These are phyloP conservation scores for Epithemia pelagica DNA, from an alignment of 108 stramenopile species.

Conservation along the genomic window DNA sequence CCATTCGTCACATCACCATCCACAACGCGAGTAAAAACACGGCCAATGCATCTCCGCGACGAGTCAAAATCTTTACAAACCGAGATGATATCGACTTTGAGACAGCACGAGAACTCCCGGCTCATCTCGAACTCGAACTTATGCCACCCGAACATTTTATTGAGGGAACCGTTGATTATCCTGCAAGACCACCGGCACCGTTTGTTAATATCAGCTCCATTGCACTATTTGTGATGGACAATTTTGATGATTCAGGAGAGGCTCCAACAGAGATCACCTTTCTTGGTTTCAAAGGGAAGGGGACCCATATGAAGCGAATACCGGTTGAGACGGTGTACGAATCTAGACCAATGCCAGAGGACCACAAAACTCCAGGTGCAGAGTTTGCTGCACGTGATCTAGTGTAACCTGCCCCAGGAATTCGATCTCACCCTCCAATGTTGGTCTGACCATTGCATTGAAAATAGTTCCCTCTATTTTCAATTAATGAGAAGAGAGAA, in stretches of 20 bases:
- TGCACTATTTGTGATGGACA: constrained; percentile 68
- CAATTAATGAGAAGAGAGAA: too few species aligned
- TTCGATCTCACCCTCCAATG: too few species aligned
- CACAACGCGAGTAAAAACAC: constrained; percentile 10
- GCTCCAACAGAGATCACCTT: constrained; percentile 65
- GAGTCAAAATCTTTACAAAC: constrained; percentile 56
- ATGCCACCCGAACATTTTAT: constrained; percentile 62
- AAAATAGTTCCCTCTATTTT: too few species aligned
- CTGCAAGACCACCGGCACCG: constrained; percentile 69
- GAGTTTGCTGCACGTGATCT: constrained; percentile 32
- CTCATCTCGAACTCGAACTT: constrained; percentile 42
- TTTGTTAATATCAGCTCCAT: constrained; percentile 73
- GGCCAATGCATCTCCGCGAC: constrained; percentile 47
- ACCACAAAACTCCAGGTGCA: constrained; percentile 64
- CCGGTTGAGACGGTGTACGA: constrained; percentile 80
- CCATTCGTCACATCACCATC: constrained; percentile 50
- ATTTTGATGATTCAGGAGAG: constrained; percentile 51
- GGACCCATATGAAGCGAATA: constrained; percentile 54
- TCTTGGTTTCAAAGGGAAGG: constrained; percentile 82
- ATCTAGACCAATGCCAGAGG: constrained; percentile 61
- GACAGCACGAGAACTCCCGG: constrained; percentile 62
- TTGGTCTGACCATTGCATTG: too few species aligned
- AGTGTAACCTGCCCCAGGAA: too few species aligned
- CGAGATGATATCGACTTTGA: constrained; percentile 82
- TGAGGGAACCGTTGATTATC: constrained; percentile 79